A percentile compares a stretch with the other conserved stretches of the same genome.
Conservation (phyloP, 2,329 filamentous ascomycete species). For the Aplosporella prunicola region DNA sequence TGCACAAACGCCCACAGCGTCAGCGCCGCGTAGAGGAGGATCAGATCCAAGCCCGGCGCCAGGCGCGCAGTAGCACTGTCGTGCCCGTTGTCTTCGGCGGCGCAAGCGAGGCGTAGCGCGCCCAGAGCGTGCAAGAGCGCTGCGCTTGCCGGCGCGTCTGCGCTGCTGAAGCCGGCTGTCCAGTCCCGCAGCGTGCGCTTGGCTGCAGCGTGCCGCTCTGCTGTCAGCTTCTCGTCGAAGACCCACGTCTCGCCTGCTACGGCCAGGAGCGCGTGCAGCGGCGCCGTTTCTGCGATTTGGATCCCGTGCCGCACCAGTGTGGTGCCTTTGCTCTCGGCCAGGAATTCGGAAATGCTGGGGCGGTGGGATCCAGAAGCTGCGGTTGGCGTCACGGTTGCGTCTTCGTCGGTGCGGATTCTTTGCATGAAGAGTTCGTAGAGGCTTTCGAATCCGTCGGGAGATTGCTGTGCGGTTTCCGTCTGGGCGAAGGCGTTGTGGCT, state of each 20-base stretch:
- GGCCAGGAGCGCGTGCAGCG: constrained; percentile 34
- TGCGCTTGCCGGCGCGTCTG: constrained; percentile 10
- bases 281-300: constrained; percentile 11
- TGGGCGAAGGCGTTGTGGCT: no score
- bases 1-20: constrained; percentile 23
- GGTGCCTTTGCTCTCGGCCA: constrained; percentile 12
- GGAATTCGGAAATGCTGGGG: no score
- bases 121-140: constrained; percentile 20
- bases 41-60: constrained; percentile 24
- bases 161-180: constrained; percentile 20
- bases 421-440: no score
- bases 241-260: constrained; percentile 38
- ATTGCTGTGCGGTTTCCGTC: no score
- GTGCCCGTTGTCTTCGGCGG: constrained; percentile 20
- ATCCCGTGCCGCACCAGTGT: constrained; percentile 9
- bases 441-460: no score
- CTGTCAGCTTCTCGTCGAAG: constrained; percentile 32
- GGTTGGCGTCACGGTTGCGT: no score
- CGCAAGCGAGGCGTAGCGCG: constrained; percentile 19
- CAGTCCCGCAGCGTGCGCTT: constrained; percentile 28
- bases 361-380: no score
- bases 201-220: constrained; percentile 18
- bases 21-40: constrained; percentile 26
- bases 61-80: constrained; percentile 19
- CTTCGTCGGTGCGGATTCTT: no score